A percentile compares a stretch with the other conserved stretches of the same genome.
Evolutionary conservation across 2,329 filamentous ascomycete genomes (phyloP).

Genomic region (Colletotrichum sp.): DNA sequence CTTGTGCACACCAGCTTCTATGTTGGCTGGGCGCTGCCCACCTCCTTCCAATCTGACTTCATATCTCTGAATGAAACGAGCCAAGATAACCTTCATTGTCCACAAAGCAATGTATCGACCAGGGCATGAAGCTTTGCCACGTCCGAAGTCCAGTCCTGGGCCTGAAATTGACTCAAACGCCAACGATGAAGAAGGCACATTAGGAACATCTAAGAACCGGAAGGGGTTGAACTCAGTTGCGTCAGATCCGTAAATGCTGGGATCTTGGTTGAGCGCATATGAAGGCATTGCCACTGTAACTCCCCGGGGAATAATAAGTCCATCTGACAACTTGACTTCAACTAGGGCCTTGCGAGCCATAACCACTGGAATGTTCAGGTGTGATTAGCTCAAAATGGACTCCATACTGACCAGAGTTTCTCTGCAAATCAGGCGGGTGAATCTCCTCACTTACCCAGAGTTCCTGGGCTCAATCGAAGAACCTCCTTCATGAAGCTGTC

Average conservation of each 20-base stretch:
- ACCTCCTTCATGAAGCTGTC: conserved; percentile 6
- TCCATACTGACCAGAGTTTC: background rate
- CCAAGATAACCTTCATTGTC: background rate
- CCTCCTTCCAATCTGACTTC: background rate
- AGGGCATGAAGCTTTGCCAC: background rate
- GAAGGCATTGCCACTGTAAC: conserved; percentile 1
- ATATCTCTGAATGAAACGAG: background rate
- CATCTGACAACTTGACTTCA: background rate
- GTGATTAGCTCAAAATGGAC: background rate
- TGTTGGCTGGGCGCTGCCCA: background rate
- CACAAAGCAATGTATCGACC: background rate
- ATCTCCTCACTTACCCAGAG: background rate
- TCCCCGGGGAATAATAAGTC: background rate
- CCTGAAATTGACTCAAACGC: background rate
- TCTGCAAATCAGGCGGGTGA: background rate
- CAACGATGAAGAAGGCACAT: background rate
- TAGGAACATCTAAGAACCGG: background rate
- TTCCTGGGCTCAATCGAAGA: background rate
- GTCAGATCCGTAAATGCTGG: background rate
- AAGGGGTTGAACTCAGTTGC: background rate
- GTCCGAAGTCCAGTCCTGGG: background rate
- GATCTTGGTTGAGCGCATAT: background rate
- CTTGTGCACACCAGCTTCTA: background rate
- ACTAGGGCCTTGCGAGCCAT: background rate
- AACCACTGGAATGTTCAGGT: background rate